Evolutionary conservation across 345 rosid species (phyloP), one percentile per base, ranked within the genome.

Genomic region (Populus ilicifolia): DNA sequence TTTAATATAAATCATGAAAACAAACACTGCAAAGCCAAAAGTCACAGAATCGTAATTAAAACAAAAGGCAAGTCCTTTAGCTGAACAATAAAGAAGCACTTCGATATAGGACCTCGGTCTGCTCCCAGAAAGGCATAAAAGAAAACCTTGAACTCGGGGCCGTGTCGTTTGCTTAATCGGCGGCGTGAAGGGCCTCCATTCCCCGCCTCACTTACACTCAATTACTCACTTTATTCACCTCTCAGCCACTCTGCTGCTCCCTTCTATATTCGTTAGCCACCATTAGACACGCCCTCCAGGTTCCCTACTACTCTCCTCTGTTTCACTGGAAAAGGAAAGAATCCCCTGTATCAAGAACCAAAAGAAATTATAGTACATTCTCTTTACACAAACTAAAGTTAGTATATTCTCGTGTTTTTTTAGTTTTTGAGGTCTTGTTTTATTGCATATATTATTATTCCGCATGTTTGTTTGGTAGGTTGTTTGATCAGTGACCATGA

Each of bases 321-420:
- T 39, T 33, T 39, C n/a, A 62, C 27, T 69, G 10, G 29, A 38
- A n/a, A 23, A 20, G 52, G 52, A 14, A 12, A 30, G 72, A 41
- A 38, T 69, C 72, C 43, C 43, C 16, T 7, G 38, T 74, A 61
- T 48, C 21, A 54, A 11, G 63, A 18, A 46, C 50, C 18, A 46
- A 46, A 41, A 46, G 50, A 46, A 46, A 46, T 46, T 17, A 66
- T 12, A 46, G 46, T 70, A 75, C 78, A 75, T 75, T 75, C 61
- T 65, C 44, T 75, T 67, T 48, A 43, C 30, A 38, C 25, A 29
- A n/a, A 8, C 25, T 3, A 6, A 48, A 66, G 63, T 65, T 25
- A 75, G 44, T 75, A 30, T 16, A 38, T 69, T 64, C 25, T 20
- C 50, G 5, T 69, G 72, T 46, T 46, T 46, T 62, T 63, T 63